Percentiles rank a stretch among this genome's conserved stretches.
Conservation (phyloP, 768 basidiomycete genomes). For the Suillus discolor region DNA sequence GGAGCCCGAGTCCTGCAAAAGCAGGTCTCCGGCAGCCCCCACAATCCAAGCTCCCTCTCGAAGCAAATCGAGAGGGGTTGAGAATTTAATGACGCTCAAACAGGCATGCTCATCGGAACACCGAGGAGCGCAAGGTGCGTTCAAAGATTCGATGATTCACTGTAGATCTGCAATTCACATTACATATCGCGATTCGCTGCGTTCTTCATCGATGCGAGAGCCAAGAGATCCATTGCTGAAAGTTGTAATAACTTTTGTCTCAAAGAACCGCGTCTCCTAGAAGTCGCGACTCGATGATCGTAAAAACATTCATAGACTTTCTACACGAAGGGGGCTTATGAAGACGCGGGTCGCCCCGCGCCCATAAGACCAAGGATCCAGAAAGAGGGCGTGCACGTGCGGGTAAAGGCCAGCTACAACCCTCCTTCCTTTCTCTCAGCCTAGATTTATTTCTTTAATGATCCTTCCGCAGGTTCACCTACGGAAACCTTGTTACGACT, state of each 20-base stretch:
- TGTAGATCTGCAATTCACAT: conserved; percentile 82
- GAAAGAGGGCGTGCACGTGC: background rate
- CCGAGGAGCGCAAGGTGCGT: conserved; percentile 78
- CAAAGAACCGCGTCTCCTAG: conserved; percentile 18
- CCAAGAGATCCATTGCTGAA: conserved; percentile 74
- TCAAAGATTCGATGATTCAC: conserved; percentile 86
- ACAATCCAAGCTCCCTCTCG: conserved; percentile 40
- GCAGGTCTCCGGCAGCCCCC: conserved; percentile 37
- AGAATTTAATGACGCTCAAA: too few relatives aligned
- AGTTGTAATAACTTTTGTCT: conserved; percentile 36
- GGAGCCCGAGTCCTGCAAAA: background rate
- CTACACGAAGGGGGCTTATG: background rate
- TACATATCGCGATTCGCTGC: conserved; percentile 81
- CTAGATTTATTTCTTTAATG: conserved; percentile 62
- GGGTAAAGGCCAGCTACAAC: too few relatives aligned
- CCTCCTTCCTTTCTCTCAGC: too few relatives aligned
- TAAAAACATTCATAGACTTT: conserved; percentile 4
- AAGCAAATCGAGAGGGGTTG: too few relatives aligned
- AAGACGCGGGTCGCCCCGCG: background rate
- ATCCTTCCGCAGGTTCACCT: conserved; percentile 85
- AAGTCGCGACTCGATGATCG: conserved; percentile 14
- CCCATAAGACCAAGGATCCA: background rate
- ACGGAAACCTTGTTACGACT: conserved; percentile 82
- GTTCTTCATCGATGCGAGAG: conserved; percentile 81
- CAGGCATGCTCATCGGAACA: conserved; percentile 66